Percentiles rank a stretch among this genome's conserved stretches.
phyloP scores from a whole-genome alignment of 225 moss, liverwort and hornwort genomes.

The Antitrichia curtipendula region DNA sequence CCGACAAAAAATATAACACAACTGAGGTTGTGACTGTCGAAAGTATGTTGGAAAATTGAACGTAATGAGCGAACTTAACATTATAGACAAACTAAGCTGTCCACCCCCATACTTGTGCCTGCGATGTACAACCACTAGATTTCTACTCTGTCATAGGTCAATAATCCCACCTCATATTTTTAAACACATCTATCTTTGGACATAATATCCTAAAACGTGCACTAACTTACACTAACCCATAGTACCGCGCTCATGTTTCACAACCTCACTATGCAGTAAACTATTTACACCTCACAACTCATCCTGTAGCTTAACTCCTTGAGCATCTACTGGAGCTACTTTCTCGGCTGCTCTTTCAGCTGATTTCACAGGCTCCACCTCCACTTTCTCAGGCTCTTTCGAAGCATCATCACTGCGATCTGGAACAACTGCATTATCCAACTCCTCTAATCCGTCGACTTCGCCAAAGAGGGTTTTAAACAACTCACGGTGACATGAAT shows the following conservation, averaged over 20 bases:
- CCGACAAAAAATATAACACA: neutral
- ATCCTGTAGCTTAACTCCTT: neutral
- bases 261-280: neutral
- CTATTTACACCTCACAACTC: constrained; percentile 13
- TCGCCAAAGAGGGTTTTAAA: constrained; percentile 60
- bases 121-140: neutral
- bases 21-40: neutral
- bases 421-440: neutral
- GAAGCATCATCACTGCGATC: neutral
- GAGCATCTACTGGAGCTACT: neutral
- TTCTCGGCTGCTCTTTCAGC: neutral
- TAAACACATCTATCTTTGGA: neutral
- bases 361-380: neutral
- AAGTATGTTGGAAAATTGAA: neutral
- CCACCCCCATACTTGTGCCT: neutral
- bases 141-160: neutral
- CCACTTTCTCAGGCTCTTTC: neutral
- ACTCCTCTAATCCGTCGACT: constrained; percentile 30
- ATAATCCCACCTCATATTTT: neutral
- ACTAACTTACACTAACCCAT: neutral
- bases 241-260: neutral
- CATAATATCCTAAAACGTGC: neutral
- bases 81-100: neutral
- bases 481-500: constrained; percentile 57
- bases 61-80: neutral